A percentile compares a stretch with the other conserved stretches of the same genome.
Evolutionary conservation across 2,329 filamentous ascomycete genomes (phyloP).

Genomic region (Colletotrichum destructivum): DNA sequence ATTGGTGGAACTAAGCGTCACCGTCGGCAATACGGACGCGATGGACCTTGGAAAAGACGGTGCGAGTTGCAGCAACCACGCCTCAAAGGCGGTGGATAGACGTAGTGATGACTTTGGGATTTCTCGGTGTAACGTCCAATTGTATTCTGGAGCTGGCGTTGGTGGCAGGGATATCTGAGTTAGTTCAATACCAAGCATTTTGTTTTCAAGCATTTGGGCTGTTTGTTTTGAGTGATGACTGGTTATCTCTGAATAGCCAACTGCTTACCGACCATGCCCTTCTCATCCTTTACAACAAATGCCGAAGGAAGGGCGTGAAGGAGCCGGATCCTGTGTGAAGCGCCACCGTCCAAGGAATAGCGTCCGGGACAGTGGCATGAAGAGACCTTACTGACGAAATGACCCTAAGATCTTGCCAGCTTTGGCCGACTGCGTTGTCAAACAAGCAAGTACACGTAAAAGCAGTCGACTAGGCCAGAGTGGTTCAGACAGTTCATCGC

Average conservation of each 20-base stretch:
- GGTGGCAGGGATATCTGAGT: conserved; percentile 38
- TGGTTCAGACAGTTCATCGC: too few species aligned
- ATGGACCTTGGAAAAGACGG: conserved; percentile 3
- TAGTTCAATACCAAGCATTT: conserved; percentile 34
- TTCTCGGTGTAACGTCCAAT: conserved; percentile 26
- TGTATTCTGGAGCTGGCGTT: conserved; percentile 42
- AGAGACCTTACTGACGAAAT: conserved; percentile 22
- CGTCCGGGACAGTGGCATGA: conserved; percentile 1
- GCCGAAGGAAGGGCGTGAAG: conserved; percentile 15
- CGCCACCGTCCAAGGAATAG: neutral
- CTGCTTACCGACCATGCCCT: too few species aligned
- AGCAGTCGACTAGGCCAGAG: too few species aligned
- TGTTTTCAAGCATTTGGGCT: conserved; percentile 1
- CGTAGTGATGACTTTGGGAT: conserved; percentile 29
- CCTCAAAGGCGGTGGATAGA: conserved; percentile 10
- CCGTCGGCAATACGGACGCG: neutral
- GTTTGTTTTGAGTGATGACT: neutral
- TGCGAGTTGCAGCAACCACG: conserved; percentile 9
- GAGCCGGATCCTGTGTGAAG: conserved; percentile 18
- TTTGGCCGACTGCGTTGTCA: neutral
- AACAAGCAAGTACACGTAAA: neutral
- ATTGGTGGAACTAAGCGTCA: conserved; percentile 78
- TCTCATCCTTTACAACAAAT: neutral
- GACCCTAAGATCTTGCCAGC: neutral
- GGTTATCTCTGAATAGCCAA: too few species aligned